These are phyloP conservation scores for Craterostigma plantagineum DNA, from an alignment of 257 asterid species.

Conservation along the genomic window DNA sequence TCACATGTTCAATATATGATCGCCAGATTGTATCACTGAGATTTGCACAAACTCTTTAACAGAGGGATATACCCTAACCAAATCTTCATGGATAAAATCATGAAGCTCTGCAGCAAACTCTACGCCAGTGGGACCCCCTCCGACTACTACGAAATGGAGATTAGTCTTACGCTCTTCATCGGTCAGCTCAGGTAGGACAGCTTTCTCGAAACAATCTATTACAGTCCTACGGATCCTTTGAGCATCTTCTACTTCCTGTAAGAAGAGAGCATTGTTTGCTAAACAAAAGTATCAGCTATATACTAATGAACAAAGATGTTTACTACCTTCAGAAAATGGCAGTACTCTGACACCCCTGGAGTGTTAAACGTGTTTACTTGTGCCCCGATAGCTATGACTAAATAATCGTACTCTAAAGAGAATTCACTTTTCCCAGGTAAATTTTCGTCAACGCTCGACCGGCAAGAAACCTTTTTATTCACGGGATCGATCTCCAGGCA, in stretches of 20 bases:
- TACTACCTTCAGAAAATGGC: conserved; percentile 80
- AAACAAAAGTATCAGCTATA: neutral
- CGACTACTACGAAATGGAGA: conserved; percentile 87
- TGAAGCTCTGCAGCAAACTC: conserved; percentile 94
- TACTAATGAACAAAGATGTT: neutral
- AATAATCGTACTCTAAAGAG: conserved; percentile 59
- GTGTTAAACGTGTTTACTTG: conserved; percentile 85
- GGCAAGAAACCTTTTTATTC: conserved; percentile 41
- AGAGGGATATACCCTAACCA: conserved; percentile 50
- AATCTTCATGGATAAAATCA: conserved; percentile 73
- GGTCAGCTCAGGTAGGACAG: conserved; percentile 69
- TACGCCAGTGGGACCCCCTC: conserved; percentile 96
- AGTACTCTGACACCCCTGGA: conserved; percentile 73
- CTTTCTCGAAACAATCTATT: conserved; percentile 79
- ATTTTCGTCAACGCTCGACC: conserved; percentile 40
- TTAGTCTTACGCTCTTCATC: conserved; percentile 62
- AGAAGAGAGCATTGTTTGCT: neutral
- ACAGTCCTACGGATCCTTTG: conserved; percentile 74
- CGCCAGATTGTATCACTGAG: conserved; percentile 79
- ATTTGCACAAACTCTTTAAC: conserved; percentile 64
- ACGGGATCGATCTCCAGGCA: conserved; percentile 70
- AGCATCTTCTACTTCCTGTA: conserved; percentile 96
- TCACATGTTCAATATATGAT: conserved; percentile 84
- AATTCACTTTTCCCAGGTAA: conserved; percentile 50
- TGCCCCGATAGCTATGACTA: conserved; percentile 75